Base-by-base conservation (phyloP, 805 yeast genomes). In the Cyberlindnera bimundalis region DNA sequence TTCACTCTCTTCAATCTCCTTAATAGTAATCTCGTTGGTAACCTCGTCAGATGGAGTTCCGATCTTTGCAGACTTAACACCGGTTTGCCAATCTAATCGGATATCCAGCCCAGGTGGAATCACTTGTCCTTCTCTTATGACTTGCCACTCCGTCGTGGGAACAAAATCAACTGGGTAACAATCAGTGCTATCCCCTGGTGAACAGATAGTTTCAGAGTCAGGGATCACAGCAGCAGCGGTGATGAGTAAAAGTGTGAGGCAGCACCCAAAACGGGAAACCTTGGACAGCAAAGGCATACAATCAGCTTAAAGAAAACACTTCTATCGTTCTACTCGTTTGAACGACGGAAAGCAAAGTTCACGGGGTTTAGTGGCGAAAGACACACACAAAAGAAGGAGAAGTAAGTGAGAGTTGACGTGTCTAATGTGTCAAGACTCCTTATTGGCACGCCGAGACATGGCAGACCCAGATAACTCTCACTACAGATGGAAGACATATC, bases 91-190 rank as follows among this genome's bases (percentile, higher is more conserved):
- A 58, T 87, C 81, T 50, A 90, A 53, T 48, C 86, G 70, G 11
- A 89, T 77, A 59, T 59, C 61, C 25, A 85, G 62, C 0, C 97
- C 98, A 6, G 75, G 76, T 1, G 96, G 96, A 4, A 90, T 70
- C 7, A 74, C 70, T 54, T 87, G 96, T n/a, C 81, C 88, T 35
- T 75, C 81, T 50, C 64, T 69, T 5, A 90, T 74, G 2, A 56
- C 56, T 63, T 80, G 78, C 95, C 96, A 90, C 48, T 83, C 76
- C 1, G 56, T 46, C 0, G 79, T 62, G 1, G 96, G 84, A 28
- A 62, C 74, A 55, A 89, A 88, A 2, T 74, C 46, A 31, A 63
- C 62, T 1, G 86, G 84, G 53, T 84, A 84, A 53, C 91, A 84
- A 45, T 78, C 74, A 1, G 53, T 43, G 2, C 70, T 66, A 37